phyloP scores from a whole-genome alignment of 306 rosid genomes.

The Benincasa hispida region DNA sequence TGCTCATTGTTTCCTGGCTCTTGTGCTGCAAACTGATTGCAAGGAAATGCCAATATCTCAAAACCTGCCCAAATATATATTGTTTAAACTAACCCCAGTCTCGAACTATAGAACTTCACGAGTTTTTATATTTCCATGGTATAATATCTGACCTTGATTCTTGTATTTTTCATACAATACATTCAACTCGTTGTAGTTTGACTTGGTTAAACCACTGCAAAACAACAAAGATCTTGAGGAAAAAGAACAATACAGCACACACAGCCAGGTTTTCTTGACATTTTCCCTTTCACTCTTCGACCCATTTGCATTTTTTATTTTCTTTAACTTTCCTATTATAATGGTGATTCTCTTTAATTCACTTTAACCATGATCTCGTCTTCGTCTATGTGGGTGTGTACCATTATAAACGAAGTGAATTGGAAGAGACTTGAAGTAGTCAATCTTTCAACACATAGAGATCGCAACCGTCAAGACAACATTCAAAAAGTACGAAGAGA shows the following conservation, averaged over 20 bases:
- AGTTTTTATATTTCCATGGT: not conserved
- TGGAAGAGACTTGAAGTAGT: not conserved
- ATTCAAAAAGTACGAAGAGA: not conserved
- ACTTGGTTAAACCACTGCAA: constrained; percentile 75
- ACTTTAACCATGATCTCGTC: not conserved
- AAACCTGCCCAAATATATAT: constrained; percentile 26
- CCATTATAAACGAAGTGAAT: not conserved
- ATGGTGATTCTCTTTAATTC: not conserved
- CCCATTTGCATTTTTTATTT: not conserved
- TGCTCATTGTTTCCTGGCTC: constrained; percentile 78
- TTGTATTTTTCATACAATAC: constrained; percentile 63
- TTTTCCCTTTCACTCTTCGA: not conserved
- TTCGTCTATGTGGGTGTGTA: not conserved
- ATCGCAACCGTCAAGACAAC: not conserved
- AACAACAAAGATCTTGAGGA: constrained; percentile 1
- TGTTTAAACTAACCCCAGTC: not conserved
- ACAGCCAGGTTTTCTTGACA: not conserved
- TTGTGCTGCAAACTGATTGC: constrained; percentile 85
- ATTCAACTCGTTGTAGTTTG: constrained; percentile 79
- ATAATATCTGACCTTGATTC: constrained; percentile 34
- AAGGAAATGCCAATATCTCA: constrained; percentile 94
- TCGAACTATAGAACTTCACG: not conserved
- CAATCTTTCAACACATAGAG: not conserved
- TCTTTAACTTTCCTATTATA: not conserved
- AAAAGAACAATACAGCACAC: not conserved